Evolutionary conservation across 495 filamentous ascomycete genomes (phyloP), one percentile per base, ranked within the genome.

Genomic region (Penicillium chermesinum): DNA sequence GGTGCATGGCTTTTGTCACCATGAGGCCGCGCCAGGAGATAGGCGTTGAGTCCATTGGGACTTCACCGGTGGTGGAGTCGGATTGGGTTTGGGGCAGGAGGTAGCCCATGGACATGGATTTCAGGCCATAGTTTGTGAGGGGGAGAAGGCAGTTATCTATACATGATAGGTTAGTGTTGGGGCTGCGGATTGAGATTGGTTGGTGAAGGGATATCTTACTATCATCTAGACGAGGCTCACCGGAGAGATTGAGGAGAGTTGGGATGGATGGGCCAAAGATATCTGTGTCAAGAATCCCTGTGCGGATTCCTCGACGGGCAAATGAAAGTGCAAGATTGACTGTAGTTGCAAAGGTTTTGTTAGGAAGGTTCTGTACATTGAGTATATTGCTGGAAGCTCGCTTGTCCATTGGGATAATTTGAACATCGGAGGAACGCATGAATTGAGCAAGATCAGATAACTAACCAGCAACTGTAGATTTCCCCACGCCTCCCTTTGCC

Each of bases 101-200:
- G 57, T 96, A 97, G 38, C 94, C 94, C 85, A 99, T 96, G 2
- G 89, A 95, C 93, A 97, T 97, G 34, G 87, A 91, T 65, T 94
- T 91, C 49, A 99, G 78, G 45, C 91, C 94, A 70, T 96, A 97
- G 61, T 93, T 95, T n/a, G 84, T 86, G 18, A 97, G 67, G 0
- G 94, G 94, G 17, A 97, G 44, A 7, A 99, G 76, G 54, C 86
- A 86, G 63, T 95, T 87, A 49, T 84, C 84, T 87, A 27, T 21
- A 59, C 6, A 5, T 38, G 38, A 42, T 45, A 34, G 40, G 14
- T n/a, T n/a, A 41, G 50, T 53, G 17, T 18, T 30, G 30, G 16
- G 3, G 10, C 7, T 18, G 17, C 13, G 16, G 17, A 7, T 18
- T 40, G 2, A 7, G 4, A 17, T 13, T 21, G 10, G 13, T 36